Percentiles rank a stretch among this genome's conserved stretches.
Conservation (phyloP, 805 yeast genomes). For the Ogataea sp. region DNA sequence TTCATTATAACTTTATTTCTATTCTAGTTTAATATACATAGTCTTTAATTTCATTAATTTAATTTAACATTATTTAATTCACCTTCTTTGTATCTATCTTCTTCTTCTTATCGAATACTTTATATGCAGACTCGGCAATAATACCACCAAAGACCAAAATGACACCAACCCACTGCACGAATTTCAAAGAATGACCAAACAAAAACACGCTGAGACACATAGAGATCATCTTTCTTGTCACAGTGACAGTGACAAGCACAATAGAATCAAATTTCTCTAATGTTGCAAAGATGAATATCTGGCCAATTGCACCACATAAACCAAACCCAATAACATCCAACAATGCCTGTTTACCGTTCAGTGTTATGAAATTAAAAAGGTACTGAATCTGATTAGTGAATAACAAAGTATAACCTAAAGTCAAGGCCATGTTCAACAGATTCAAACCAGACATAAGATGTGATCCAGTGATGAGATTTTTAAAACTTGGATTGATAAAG, state of each 20-base stretch:
- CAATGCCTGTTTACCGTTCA: slow-evolving; percentile 44
- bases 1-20: not conserved
- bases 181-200: slow-evolving; percentile 68
- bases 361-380: slow-evolving; percentile 36
- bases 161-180: slow-evolving; percentile 74
- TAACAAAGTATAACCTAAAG: slow-evolving; percentile 38
- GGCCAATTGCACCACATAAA: slow-evolving; percentile 83
- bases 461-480: slow-evolving; percentile 58
- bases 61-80: not conserved
- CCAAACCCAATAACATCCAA: slow-evolving; percentile 60
- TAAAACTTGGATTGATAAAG: slow-evolving; percentile 38
- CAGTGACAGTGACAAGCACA: slow-evolving; percentile 84
- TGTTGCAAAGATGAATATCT: slow-evolving; percentile 84
- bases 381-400: slow-evolving; percentile 44
- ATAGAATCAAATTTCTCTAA: slow-evolving; percentile 80
- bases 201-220: slow-evolving; percentile 84
- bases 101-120: slow-evolving; percentile 16
- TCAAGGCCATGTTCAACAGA: slow-evolving; percentile 35
- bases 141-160: slow-evolving; percentile 78
- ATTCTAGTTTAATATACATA: not conserved
- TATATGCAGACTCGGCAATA: slow-evolving; percentile 62
- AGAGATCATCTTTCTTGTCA: slow-evolving; percentile 92
- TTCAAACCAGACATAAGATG: slow-evolving; percentile 74
- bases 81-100: slow-evolving; percentile 1
- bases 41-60: too few relatives aligned